Base-by-base conservation (phyloP, 2,329 filamentous ascomycete species). In the Stagonosporopsis rhizophila region DNA sequence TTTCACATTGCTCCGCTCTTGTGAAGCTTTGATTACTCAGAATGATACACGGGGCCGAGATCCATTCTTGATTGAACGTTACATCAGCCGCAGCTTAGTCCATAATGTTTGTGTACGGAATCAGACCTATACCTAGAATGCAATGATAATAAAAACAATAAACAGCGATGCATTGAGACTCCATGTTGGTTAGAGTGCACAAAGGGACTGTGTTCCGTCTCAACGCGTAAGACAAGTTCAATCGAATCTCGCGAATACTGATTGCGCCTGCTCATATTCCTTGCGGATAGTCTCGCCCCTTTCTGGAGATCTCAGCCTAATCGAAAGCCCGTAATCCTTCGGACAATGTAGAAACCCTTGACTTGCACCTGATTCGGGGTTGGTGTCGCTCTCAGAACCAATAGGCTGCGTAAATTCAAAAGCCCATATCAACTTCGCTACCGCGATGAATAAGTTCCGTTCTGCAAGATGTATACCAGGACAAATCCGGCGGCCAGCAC, bases 401-500 rank as follows among this genome's bases (percentile, higher is more conserved):
- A 39, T 44, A 22, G 49, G 49, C 28, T 52, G 49, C n/a, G 49
- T 52, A 15, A 52, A 52, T 22, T 53, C 42, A 41, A 54, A 54
- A 15, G 44, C 51, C 51, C 51, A 54, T 23, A 54, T 14, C 12
- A 54, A 19, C 35, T 44, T 41, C 20, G 44, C 51, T 19, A 54
- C 35, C 11, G 46, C 35, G 22, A 54, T 58, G 14, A 68, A 71
- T 4, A 75, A 56, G 12, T 50, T 67, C 6, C 66, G 61, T 44
- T 73, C 66, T 1, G 71, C 74, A 34, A 76, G 60, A 45, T 74
- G 67, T 39, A 72, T 69, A 12, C 73, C 73, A 1, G 69, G 71
- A 52, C 74, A 76, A 25, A 72, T 67, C n/a, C 74, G 58, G 12
- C 76, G 65, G 2, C 77, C 77, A 37, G 69, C 68, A 14, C 76